Evolutionary conservation across 371 early-diverging fungal genomes (phyloP), one percentile per base, ranked within the genome.

Genomic region (Circinella minor): DNA sequence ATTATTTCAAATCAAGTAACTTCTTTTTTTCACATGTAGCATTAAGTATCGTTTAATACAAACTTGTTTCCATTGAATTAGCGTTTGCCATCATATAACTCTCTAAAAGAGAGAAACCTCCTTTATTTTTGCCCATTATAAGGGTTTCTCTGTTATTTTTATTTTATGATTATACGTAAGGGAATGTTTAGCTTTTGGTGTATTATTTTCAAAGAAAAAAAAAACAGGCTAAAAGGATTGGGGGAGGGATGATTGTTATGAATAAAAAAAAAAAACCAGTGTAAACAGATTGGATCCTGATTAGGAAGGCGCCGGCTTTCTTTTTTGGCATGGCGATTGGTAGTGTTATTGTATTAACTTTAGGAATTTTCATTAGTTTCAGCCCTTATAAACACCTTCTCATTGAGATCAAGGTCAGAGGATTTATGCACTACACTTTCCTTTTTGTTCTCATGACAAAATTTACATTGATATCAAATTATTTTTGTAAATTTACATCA

Each of bases 111-210:
- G 62, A 46, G 10, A 61, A 43, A 0, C 34, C 62, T 14, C 46
- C 62, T 61, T 61, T 61, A n/a, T n/a, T 38, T 17, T 61, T 61
- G 38, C 43, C 62, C 62, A 61, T 61, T 17, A 36, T 8, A 36
- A 27, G 27, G 2, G 27, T 27, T 2, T 27, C 27, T 27, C 27
- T 27, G n/a, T 27, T 27, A 27, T 27, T 27, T 27, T 27, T 27
- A 27, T 27, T 27, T 27, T 27, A 27, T 27, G 2, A 2, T 27
- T 27, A 27, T 27, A 27, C 27, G 27, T 27, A 27, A 27, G 27
- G 27, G 27, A 27, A 1, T 27, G 27, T 27, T 27, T 27, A 27
- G 27, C 27, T 27, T 27, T 27, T 27, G 2, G 27, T 27, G 27
- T 27, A 27, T 27, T 27, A 27, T 13, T 36, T 11, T 36, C 60